phyloP scores from a whole-genome alignment of 768 basidiomycete species.

The Nidularia sp. region DNA sequence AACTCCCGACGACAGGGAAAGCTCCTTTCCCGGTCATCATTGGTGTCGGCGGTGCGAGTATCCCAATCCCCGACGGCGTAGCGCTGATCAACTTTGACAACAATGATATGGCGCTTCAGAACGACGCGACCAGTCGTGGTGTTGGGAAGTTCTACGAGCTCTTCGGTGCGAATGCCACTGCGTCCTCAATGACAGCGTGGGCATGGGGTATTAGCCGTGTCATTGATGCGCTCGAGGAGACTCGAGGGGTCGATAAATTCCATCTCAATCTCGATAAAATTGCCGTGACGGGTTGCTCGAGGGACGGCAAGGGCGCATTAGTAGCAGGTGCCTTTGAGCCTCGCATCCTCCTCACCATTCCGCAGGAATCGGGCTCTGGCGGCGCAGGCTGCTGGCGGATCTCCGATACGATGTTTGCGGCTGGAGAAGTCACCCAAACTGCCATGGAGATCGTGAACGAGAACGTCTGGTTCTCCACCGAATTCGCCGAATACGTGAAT shows the following conservation, averaged over 20 bases:
- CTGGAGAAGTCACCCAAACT: conserved; percentile 45
- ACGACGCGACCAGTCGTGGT: conserved; percentile 39
- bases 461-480: conserved; percentile 59
- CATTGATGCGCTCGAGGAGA: conserved; percentile 55
- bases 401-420: conserved; percentile 40
- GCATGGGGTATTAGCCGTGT: conserved; percentile 58
- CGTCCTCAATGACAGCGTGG: conserved; percentile 58
- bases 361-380: conserved; percentile 61
- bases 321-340: conserved; percentile 56
- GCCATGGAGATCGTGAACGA: conserved; percentile 55
- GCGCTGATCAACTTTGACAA: conserved; percentile 51
- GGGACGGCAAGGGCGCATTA: conserved; percentile 59
- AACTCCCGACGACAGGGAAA: conserved; percentile 36
- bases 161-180: conserved; percentile 42
- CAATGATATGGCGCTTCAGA: conserved; percentile 50
- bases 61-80: conserved; percentile 30
- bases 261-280: conserved; percentile 45
- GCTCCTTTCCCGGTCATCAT: conserved; percentile 52
- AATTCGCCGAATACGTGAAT: conserved; percentile 44
- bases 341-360: conserved; percentile 56
- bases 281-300: conserved; percentile 57
- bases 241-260: conserved; percentile 26
- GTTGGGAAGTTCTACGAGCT: conserved; percentile 55
- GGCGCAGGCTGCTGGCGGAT: conserved; percentile 60
- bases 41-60: conserved; percentile 40